Evolutionary conservation across 108 stramenopile species (phyloP).

Genomic region (Fragilaria radians): DNA sequence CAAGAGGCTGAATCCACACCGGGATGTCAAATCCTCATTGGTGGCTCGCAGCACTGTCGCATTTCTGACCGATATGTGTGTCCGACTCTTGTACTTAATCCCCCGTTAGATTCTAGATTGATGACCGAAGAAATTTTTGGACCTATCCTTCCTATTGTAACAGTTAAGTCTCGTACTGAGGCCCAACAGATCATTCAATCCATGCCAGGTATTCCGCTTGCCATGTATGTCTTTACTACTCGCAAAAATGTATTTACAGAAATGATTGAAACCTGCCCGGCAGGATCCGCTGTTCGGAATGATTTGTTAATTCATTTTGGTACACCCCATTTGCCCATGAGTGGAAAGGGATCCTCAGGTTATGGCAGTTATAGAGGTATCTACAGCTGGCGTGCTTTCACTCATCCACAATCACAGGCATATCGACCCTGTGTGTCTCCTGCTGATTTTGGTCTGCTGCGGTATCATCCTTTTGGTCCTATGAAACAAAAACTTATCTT

Average conservation of each 20-base stretch:
- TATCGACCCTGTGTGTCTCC: constrained; percentile 14
- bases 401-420: constrained; percentile 32
- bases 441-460: constrained; percentile 10
- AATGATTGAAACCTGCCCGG: constrained; percentile 26
- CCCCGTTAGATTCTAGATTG: constrained; percentile 32
- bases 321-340: constrained; percentile 49
- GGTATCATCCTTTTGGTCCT: too few species aligned
- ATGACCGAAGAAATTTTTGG: constrained; percentile 89
- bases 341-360: constrained; percentile 74
- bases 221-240: constrained; percentile 68
- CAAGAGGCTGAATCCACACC: constrained; percentile 19
- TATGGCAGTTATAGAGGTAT: constrained; percentile 59
- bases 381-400: constrained; percentile 71
- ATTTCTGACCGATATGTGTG: constrained; percentile 34
- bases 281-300: constrained; percentile 55
- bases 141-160: constrained; percentile 71
- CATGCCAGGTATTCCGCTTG: constrained; percentile 59
- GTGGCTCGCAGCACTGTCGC: constrained; percentile 34
- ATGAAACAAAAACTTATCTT: too few species aligned
- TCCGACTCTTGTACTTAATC: constrained; percentile 58
- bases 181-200: constrained; percentile 49
- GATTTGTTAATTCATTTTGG: constrained; percentile 50
- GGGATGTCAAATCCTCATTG: constrained; percentile 20
- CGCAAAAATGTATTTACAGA: constrained; percentile 25
- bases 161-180: constrained; percentile 39